phyloP scores from a whole-genome alignment of 148 eudicot genomes.

The Nyssa sinensis region DNA sequence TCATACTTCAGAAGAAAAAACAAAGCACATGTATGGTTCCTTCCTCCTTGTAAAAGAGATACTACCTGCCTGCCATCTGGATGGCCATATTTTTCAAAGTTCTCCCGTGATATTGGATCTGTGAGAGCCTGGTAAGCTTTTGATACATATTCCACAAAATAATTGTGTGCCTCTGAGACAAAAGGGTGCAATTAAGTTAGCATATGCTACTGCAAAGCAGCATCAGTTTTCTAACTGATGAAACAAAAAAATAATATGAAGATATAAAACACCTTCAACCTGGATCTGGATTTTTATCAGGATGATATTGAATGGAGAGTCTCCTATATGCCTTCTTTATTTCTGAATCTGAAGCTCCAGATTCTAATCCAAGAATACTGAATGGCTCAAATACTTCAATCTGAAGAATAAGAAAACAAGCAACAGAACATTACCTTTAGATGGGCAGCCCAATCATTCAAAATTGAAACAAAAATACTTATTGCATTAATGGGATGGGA shows the following conservation, averaged over 20 bases:
- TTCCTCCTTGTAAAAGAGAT: background rate
- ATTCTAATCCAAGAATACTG: constrained; percentile 28
- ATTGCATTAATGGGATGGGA: background rate
- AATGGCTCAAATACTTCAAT: constrained; percentile 31
- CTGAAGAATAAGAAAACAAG: constrained; percentile 12
- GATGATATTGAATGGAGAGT: constrained; percentile 30
- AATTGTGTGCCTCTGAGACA: constrained; percentile 26
- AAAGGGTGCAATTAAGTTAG: background rate
- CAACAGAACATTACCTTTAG: background rate
- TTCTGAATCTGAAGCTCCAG: constrained; percentile 28
- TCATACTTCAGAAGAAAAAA: background rate
- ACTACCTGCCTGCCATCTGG: constrained; percentile 33
- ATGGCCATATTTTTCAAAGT: constrained; percentile 33
- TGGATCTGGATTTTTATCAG: constrained; percentile 46
- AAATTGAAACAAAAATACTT: background rate
- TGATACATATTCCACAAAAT: constrained; percentile 30
- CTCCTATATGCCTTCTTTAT: constrained; percentile 32
- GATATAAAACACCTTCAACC: constrained; percentile 13
- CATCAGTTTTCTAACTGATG: background rate
- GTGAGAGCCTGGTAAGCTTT: constrained; percentile 33
- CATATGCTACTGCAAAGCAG: background rate
- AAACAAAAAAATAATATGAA: background rate
- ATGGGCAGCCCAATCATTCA: background rate
- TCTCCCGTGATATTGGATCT: constrained; percentile 23
- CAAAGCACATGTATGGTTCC: background rate